Evolutionary conservation across 257 asterid species (phyloP).

Genomic region (Verbascum thapsus): DNA sequence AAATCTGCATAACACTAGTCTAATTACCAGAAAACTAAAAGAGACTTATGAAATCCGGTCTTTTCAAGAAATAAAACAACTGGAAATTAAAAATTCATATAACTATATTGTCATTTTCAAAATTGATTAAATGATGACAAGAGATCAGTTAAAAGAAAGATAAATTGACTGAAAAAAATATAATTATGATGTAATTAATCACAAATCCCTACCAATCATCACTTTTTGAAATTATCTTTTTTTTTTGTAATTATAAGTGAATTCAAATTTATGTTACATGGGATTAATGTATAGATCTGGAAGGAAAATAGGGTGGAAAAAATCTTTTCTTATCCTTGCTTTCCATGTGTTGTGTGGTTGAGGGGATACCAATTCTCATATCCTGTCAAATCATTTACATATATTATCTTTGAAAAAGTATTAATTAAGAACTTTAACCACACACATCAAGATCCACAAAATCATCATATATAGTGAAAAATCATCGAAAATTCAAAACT

Average conservation of each 20-base stretch:
- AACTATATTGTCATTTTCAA: no score
- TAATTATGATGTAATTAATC: neutral
- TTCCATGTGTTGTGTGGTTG: no score
- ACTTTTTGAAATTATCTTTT: conserved; percentile 12
- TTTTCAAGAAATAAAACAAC: no score
- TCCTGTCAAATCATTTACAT: no score
- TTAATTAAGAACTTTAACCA: neutral
- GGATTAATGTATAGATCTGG: conserved; percentile 18
- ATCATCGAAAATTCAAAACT: neutral
- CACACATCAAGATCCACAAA: neutral
- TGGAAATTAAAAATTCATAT: no score
- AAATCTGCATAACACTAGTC: no score
- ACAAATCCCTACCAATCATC: conserved; percentile 36
- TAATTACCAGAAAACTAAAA: no score
- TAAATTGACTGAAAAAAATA: neutral
- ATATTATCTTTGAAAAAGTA: no score
- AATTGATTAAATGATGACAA: no score
- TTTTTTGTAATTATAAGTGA: neutral
- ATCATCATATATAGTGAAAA: neutral
- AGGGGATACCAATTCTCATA: no score
- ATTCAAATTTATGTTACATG: neutral
- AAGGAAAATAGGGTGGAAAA: conserved; percentile 1
- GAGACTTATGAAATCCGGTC: no score
- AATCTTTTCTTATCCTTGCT: conserved; percentile 27
- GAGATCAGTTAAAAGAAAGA: neutral